Percentiles rank a stretch among this genome's conserved stretches.
Evolutionary conservation across 2,329 filamentous ascomycete species (phyloP).

Genomic region (Trichoderma sp.): DNA sequence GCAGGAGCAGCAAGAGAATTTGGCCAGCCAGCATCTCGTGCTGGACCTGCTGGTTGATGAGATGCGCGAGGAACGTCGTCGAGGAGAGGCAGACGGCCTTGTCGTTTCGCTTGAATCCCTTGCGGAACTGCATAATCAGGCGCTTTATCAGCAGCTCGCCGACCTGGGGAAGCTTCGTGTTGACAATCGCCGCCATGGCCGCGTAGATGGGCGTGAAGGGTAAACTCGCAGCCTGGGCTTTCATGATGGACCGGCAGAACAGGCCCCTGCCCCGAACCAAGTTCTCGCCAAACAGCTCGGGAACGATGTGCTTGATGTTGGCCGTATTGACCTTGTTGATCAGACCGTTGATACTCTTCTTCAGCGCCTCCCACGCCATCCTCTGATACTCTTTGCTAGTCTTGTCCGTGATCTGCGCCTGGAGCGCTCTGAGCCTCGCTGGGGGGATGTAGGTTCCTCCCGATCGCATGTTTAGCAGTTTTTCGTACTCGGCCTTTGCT

Average conservation of each 20-base stretch:
- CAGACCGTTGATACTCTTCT: constrained; percentile 97
- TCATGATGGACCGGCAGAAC: constrained; percentile 97
- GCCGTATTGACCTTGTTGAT: constrained; percentile 99
- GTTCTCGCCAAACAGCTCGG: constrained; percentile 94
- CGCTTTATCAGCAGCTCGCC: constrained; percentile 87
- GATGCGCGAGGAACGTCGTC: constrained; percentile 91
- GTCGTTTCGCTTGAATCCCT: constrained; percentile 94
- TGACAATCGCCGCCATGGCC: constrained; percentile 93
- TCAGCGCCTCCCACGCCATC: constrained; percentile 98
- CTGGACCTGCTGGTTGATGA: constrained; percentile 94
- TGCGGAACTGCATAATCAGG: constrained; percentile 88
- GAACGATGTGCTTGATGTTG: constrained; percentile 97
- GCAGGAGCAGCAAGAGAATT: constrained; percentile 85
- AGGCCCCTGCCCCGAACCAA: constrained; percentile 86
- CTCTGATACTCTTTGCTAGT: constrained; percentile 95
- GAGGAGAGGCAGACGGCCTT: constrained; percentile 93
- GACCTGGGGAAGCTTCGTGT: constrained; percentile 94
- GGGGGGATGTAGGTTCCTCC: constrained; percentile 97
- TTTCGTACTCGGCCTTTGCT: constrained; percentile 91
- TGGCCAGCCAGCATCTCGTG: constrained; percentile 93
- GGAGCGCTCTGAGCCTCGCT: constrained; percentile 83
- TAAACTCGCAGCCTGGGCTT: constrained; percentile 92
- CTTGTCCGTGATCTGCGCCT: constrained; percentile 97
- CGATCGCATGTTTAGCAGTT: constrained; percentile 87
- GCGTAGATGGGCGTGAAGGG: constrained; percentile 97